Evolutionary conservation across 345 rosid species (phyloP).

Genomic region (Eucalyptus paniculata): DNA sequence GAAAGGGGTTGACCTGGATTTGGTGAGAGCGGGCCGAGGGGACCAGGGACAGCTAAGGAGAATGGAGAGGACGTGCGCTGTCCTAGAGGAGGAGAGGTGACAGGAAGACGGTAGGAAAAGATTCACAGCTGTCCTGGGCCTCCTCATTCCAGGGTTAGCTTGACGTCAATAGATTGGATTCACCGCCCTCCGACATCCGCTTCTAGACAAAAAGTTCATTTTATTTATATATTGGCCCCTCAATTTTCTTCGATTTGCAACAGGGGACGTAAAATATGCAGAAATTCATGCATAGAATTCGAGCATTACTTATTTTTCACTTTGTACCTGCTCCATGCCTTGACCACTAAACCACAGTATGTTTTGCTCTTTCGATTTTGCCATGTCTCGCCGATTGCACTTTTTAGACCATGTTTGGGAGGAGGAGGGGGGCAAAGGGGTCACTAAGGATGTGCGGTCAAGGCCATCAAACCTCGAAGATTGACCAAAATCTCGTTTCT

Average conservation of each 20-base stretch:
- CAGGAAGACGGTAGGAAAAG: background rate
- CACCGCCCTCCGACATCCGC: background rate
- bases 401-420: background rate
- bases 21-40: background rate
- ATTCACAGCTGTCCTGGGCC: background rate
- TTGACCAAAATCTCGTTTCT: background rate
- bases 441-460: background rate
- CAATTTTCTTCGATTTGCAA: background rate
- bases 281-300: background rate
- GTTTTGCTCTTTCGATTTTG: background rate
- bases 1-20: background rate
- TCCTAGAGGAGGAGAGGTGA: background rate
- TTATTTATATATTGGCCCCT: background rate
- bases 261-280: background rate
- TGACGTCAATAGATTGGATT: background rate
- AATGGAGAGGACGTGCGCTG: background rate
- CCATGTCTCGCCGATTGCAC: background rate
- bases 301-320: background rate
- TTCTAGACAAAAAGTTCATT: background rate
- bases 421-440: background rate
- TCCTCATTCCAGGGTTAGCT: background rate
- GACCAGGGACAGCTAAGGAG: background rate
- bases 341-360: background rate
- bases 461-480: background rate
- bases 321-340: background rate